Percentiles rank a stretch among this genome's conserved stretches.
Evolutionary conservation across 306 rosid genomes (phyloP).

Genomic region (Rosa rugosa): DNA sequence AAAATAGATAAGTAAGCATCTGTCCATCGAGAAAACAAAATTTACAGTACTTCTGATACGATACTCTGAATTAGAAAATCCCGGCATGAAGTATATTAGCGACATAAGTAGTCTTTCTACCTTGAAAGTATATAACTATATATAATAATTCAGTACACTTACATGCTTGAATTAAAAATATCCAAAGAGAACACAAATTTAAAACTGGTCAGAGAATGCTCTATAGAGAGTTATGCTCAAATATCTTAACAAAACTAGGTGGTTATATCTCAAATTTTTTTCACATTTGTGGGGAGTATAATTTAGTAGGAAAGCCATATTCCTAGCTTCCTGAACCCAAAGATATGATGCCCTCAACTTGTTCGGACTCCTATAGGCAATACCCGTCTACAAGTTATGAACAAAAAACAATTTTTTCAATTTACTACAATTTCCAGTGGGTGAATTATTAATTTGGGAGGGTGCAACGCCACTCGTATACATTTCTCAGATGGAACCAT

Average conservation of each 20-base stretch:
- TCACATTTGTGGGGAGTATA: not conserved
- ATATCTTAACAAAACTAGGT: not conserved
- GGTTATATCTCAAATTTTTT: not conserved
- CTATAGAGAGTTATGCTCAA: not conserved
- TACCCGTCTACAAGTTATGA: not conserved
- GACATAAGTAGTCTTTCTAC: not conserved
- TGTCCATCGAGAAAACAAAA: not conserved
- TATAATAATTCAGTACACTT: not conserved
- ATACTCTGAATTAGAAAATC: not conserved
- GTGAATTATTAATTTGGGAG: not conserved
- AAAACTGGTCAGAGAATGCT: not conserved
- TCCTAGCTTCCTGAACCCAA: not conserved
- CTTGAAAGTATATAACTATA: not conserved
- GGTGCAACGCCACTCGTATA: not conserved
- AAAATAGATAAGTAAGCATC: slow-evolving; percentile 12
- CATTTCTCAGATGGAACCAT: not conserved
- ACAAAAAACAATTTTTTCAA: not conserved
- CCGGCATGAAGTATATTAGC: not conserved
- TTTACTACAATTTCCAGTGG: not conserved
- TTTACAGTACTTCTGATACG: not conserved
- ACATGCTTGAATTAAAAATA: not conserved
- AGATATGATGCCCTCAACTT: not conserved
- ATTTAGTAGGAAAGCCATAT: too few species aligned
- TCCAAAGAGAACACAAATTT: not conserved
- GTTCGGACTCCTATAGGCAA: not conserved